Evolutionary conservation across 1,284 basidiomycete species (phyloP), one percentile per base, ranked within the genome.

Genomic region (Irpex sp.): DNA sequence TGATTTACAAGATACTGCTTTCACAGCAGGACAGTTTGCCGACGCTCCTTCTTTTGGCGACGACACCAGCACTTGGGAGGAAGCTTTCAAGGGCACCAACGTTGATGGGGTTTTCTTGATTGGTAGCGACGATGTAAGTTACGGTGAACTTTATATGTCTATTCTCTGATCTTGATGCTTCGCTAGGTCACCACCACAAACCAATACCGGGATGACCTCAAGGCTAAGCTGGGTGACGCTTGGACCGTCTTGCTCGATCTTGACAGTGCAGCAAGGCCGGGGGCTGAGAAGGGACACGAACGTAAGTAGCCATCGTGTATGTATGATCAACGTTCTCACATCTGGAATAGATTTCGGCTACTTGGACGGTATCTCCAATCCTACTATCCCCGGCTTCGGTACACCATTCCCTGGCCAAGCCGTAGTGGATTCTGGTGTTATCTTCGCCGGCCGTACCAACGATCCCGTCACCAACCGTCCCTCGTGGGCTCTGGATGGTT

Each of bases 321-420:
- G 9, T 31, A 19, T 19, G 19, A 11, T 21, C 3, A 11, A 31
- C 26, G 19, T 11, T 15, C 51, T 53, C 13, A 53, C 2, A 53
- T 39, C 11, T 4, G 19, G 6, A n/a, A 4, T 37, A 61, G 67
- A 70, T 60, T 72, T 72, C 56, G 72, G 72, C 26, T 73, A 60
- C 39, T 49, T 59, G 56, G 72, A 71, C 49, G 69, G 71, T 21
- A 64, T 72, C n/a, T 71, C 72, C 6, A 71, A 74, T 59, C 72
- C 72, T 26, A 63, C 70, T 53, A 61, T 76, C 37, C 64, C 70
- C 60, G 74, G 74, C 15, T 74, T 74, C 59, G 74, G 73, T 33
- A 72, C 74, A 54, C 69, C 69, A 33, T 57, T 66, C 19, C 67
- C 69, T 5, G 74, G 73, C 6, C 73, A 75, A 60, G 58, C 61